Evolutionary conservation across 2,329 filamentous ascomycete genomes (phyloP).

Genomic region (Stagonosporopsis tanaceti): DNA sequence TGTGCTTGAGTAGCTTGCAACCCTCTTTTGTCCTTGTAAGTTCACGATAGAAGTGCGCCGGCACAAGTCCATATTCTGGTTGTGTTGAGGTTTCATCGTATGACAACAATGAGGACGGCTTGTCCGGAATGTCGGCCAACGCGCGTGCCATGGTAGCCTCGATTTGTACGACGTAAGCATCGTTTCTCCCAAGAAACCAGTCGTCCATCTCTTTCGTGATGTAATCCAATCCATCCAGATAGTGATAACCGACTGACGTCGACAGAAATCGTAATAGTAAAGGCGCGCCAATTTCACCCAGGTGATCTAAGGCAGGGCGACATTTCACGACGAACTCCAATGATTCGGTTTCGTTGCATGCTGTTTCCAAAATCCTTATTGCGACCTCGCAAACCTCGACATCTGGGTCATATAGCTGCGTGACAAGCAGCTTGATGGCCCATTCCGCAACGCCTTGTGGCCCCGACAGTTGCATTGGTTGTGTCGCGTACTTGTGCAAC

Average conservation of each 20-base stretch:
- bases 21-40: constrained; percentile 92
- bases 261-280: constrained; percentile 91
- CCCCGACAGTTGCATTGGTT: constrained; percentile 56
- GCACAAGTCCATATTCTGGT: constrained; percentile 69
- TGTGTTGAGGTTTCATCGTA: constrained; percentile 57
- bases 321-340: constrained; percentile 98
- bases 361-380: constrained; percentile 96
- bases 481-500: constrained; percentile 83
- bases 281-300: constrained; percentile 95
- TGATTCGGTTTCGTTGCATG: constrained; percentile 89
- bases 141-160: constrained; percentile 93
- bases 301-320: constrained; percentile 88
- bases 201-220: constrained; percentile 99
- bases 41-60: constrained; percentile 98
- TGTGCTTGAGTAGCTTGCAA: constrained; percentile 86
- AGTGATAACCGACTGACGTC: constrained; percentile 96
- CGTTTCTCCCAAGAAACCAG: constrained; percentile 97
- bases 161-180: constrained; percentile 92
- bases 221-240: constrained; percentile 94
- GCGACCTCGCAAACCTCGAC: constrained; percentile 96
- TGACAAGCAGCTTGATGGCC: constrained; percentile 97
- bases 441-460: constrained; percentile 79
- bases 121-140: constrained; percentile 70
- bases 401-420: constrained; percentile 95
- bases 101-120: constrained; percentile 57